Evolutionary conservation across 2,329 filamentous ascomycete species (phyloP).

Genomic region (Fusarium sp.): DNA sequence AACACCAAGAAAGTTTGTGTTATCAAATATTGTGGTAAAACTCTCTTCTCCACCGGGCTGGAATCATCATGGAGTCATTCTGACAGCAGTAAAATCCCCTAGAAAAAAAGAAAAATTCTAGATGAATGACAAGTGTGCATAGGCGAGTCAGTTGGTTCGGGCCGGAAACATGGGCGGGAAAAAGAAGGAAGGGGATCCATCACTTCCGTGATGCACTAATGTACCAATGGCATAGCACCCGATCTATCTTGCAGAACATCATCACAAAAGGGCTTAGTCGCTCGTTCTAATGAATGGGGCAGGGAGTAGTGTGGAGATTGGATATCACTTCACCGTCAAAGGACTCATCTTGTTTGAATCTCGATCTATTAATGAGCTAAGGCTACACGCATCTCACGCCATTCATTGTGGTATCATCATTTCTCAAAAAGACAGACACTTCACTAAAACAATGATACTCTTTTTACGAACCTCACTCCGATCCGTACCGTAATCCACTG

Average conservation of each 20-base stretch:
- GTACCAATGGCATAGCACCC: conserved; percentile 23
- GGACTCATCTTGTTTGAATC: not conserved
- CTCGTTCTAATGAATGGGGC: not conserved
- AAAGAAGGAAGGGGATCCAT: conserved; percentile 15
- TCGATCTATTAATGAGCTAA: conserved; percentile 14
- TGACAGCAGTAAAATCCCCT: not conserved
- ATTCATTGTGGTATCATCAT: conserved; percentile 14
- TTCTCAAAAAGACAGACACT: conserved; percentile 3
- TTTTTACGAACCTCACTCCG: conserved; percentile 45
- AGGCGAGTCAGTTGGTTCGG: conserved; percentile 17
- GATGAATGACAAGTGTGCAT: conserved; percentile 1
- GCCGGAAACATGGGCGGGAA: conserved; percentile 3
- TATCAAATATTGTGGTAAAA: not conserved
- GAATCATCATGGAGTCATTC: not conserved
- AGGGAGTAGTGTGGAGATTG: not conserved
- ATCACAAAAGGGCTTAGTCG: conserved; percentile 14
- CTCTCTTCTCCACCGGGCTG: not conserved
- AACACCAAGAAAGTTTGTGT: not conserved
- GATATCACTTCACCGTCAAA: not conserved
- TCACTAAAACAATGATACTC: conserved; percentile 35
- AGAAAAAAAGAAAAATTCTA: conserved; percentile 13
- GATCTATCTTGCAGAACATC: conserved; percentile 25
- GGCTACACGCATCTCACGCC: not conserved
- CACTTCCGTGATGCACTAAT: conserved; percentile 18
- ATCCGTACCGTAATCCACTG: conserved; percentile 4